A percentile compares a stretch with the other conserved stretches of the same genome.
Evolutionary conservation across 805 yeast species (phyloP).

Genomic region (Ogataea parapolymorpha): DNA sequence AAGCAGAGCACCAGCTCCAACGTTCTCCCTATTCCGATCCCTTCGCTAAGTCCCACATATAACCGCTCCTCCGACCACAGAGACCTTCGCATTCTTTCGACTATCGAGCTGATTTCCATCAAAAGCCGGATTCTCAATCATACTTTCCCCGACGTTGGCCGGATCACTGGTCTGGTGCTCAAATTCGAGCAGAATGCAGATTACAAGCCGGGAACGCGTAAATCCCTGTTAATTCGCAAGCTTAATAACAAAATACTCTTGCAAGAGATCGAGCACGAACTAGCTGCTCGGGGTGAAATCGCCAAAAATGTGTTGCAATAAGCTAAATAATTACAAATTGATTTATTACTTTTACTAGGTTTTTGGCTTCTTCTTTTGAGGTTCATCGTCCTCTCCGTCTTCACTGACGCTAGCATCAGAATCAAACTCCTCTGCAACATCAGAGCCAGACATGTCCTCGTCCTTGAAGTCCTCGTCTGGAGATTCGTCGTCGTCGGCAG

Average conservation of each 20-base stretch:
- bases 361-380: conserved; percentile 29
- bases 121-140: conserved; percentile 13
- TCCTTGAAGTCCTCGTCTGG: conserved; percentile 86
- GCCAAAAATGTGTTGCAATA: conserved; percentile 9
- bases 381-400: conserved; percentile 25
- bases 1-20: background rate
- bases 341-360: conserved; percentile 8
- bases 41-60: conserved; percentile 13
- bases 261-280: conserved; percentile 17
- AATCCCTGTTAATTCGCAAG: conserved; percentile 12
- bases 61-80: conserved; percentile 15
- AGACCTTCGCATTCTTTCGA: conserved; percentile 9
- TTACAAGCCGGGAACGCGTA: conserved; percentile 8
- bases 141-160: conserved; percentile 18
- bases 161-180: conserved; percentile 17
- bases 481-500: conserved; percentile 78
- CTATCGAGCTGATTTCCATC: conserved; percentile 21
- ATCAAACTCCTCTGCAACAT: conserved; percentile 81
- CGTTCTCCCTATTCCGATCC: conserved; percentile 9
- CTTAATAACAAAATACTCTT: conserved; percentile 13
- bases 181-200: conserved; percentile 19
- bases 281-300: conserved; percentile 15
- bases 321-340: background rate
- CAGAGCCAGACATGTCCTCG: conserved; percentile 34
- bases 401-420: conserved; percentile 48